Percentiles rank a stretch among this genome's conserved stretches.
These are phyloP conservation scores for Phalaenopsis equestris DNA, from an alignment of 106 monocot genomes.

Conservation along the genomic window DNA sequence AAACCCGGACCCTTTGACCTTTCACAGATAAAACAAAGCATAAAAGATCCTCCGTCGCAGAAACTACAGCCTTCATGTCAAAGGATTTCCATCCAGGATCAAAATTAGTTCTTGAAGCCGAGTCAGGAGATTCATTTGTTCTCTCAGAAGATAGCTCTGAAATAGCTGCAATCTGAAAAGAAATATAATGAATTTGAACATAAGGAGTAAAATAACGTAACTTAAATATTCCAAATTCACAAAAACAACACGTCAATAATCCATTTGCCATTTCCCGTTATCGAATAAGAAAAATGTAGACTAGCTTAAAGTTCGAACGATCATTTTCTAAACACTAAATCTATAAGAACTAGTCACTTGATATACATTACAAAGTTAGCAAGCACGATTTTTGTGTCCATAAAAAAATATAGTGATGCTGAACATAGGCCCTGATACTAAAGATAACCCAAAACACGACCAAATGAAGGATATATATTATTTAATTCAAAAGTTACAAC, in stretches of 20 bases:
- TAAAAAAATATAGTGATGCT: no score
- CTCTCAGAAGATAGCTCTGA: conserved; percentile 67
- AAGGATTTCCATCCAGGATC: conserved; percentile 65
- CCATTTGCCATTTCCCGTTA: background rate
- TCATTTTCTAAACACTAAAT: background rate
- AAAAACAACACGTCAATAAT: background rate
- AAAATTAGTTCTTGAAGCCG: conserved; percentile 7
- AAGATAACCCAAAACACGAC: no score
- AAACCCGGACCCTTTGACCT: conserved; percentile 78
- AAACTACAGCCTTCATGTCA: conserved; percentile 83
- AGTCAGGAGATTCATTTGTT: conserved; percentile 16
- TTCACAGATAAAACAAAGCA: conserved; percentile 76
- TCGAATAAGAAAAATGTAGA: background rate
- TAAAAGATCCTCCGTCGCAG: conserved; percentile 86
- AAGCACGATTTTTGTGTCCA: background rate
- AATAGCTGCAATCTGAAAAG: conserved; percentile 75
- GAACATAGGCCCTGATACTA: no score
- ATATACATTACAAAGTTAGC: background rate
- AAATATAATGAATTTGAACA: background rate
- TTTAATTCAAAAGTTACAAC: no score
- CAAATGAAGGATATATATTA: no score
- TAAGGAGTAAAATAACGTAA: background rate
- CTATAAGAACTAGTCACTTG: no score
- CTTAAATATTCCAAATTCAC: background rate
- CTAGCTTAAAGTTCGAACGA: background rate